phyloP scores from a whole-genome alignment of 306 rosid genomes.

The Cicer arietinum region DNA sequence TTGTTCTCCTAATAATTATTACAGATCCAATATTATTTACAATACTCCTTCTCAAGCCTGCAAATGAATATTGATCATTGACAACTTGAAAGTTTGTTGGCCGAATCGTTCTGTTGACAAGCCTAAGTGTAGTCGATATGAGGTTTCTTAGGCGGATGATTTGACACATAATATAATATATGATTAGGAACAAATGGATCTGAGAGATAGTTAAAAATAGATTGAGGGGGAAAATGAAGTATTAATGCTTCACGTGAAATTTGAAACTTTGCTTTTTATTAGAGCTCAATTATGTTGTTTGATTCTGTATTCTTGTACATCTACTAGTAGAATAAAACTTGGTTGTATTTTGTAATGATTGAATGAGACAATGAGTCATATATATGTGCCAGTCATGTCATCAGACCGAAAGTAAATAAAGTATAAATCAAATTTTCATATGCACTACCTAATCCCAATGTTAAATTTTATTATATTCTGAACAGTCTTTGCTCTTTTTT shows the following conservation, averaged over 20 bases:
- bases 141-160: not conserved
- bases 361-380: not conserved
- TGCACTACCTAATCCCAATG: not conserved
- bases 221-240: not conserved
- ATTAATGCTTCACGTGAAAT: not conserved
- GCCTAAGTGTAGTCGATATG: not conserved
- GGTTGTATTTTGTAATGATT: slow-evolving; percentile 2
- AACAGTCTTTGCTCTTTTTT: not conserved
- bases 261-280: not conserved
- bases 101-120: not conserved
- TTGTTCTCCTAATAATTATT: too few relatives aligned
- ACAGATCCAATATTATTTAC: not conserved
- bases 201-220: not conserved
- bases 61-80: not conserved
- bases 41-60: not conserved
- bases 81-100: not conserved
- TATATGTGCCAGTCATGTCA: not conserved
- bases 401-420: not conserved
- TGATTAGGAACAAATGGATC: not conserved
- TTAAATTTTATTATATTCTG: too few relatives aligned
- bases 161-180: slow-evolving; percentile 2
- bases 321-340: not conserved
- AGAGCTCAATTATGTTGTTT: not conserved
- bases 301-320: not conserved
- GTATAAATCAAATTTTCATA: not conserved